Percentiles rank a stretch among this genome's conserved stretches.
Conservation (phyloP, 2,329 filamentous ascomycete species). For the Calycina herbarum region DNA sequence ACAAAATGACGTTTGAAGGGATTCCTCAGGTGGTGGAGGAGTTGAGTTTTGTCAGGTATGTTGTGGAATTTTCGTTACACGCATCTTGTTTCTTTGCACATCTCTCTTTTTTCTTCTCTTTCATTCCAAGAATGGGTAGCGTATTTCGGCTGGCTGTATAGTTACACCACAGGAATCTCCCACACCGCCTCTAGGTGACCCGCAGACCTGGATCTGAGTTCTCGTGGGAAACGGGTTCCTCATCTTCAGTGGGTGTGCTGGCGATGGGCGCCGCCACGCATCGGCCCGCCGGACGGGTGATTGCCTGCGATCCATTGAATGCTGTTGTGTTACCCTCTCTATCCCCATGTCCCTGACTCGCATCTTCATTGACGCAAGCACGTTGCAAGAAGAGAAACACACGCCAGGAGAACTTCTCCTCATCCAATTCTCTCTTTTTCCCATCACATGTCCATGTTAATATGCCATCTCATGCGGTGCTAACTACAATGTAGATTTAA, state of each 20-base stretch:
- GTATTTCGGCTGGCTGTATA: background rate
- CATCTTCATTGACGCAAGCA: conserved; percentile 1
- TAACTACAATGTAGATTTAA: conserved; percentile 57
- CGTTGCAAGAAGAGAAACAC: background rate
- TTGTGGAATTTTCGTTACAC: background rate
- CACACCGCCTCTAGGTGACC: conserved; percentile 18
- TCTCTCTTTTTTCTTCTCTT: background rate
- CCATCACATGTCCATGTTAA: conserved; percentile 4
- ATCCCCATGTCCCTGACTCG: conserved; percentile 4
- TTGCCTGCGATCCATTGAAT: conserved; percentile 10
- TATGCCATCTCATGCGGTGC: conserved; percentile 12
- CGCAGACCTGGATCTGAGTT: conserved; percentile 16
- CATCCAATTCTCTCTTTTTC: background rate
- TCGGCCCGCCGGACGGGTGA: conserved; percentile 11
- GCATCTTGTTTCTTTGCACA: background rate
- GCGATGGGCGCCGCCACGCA: conserved; percentile 6
- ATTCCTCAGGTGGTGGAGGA: conserved; percentile 59
- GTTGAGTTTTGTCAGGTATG: conserved; percentile 69
- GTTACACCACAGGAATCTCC: conserved; percentile 6
- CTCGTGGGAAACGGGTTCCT: conserved; percentile 10
- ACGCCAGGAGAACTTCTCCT: background rate
- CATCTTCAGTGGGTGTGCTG: background rate
- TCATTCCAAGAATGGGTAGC: background rate
- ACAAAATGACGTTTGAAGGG: conserved; percentile 60
- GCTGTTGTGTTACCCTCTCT: background rate